A percentile compares a stretch with the other conserved stretches of the same genome.
Evolutionary conservation across 1,284 basidiomycete species (phyloP).

Genomic region (Ustilago lituana): DNA sequence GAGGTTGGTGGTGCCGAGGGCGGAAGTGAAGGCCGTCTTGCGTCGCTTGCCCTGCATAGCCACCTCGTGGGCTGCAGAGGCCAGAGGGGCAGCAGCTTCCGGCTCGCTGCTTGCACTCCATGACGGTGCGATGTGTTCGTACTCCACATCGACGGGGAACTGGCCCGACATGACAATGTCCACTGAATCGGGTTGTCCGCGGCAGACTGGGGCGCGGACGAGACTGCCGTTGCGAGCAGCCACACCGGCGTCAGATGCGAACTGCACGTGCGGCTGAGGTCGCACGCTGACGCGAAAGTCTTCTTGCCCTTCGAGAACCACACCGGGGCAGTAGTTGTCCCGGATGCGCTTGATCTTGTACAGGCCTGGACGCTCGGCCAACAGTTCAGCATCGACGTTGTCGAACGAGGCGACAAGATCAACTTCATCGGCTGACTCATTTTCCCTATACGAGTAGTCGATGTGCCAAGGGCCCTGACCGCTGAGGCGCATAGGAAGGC

Average conservation of each 20-base stretch:
- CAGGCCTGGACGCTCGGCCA: constrained; percentile 76
- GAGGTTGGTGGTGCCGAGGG: constrained; percentile 81
- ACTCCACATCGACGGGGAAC: constrained; percentile 58
- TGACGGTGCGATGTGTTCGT: constrained; percentile 40
- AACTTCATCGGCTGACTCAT: constrained; percentile 55
- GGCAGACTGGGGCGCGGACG: constrained; percentile 80
- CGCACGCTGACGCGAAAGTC: constrained; percentile 80
- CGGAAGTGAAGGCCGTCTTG: constrained; percentile 77
- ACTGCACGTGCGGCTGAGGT: constrained; percentile 73
- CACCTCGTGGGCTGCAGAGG: constrained; percentile 57
- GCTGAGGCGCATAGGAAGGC: constrained; percentile 64
- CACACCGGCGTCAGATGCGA: constrained; percentile 46
- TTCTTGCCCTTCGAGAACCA: constrained; percentile 73
- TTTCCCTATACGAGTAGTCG: constrained; percentile 76
- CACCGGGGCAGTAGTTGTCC: constrained; percentile 85
- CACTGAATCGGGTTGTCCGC: constrained; percentile 80
- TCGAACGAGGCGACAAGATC: constrained; percentile 71
- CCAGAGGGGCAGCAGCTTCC: constrained; percentile 32
- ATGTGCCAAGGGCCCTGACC: constrained; percentile 72
- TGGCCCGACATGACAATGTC: constrained; percentile 80
- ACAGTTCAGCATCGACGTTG: constrained; percentile 78
- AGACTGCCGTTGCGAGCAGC: constrained; percentile 47
- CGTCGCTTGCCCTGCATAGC: constrained; percentile 38
- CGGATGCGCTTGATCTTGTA: constrained; percentile 80
- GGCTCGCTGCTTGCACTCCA: constrained; percentile 33